Evolutionary conservation across 192 early-diverging fungal genomes (phyloP).

Genomic region (Coemansia reversa): DNA sequence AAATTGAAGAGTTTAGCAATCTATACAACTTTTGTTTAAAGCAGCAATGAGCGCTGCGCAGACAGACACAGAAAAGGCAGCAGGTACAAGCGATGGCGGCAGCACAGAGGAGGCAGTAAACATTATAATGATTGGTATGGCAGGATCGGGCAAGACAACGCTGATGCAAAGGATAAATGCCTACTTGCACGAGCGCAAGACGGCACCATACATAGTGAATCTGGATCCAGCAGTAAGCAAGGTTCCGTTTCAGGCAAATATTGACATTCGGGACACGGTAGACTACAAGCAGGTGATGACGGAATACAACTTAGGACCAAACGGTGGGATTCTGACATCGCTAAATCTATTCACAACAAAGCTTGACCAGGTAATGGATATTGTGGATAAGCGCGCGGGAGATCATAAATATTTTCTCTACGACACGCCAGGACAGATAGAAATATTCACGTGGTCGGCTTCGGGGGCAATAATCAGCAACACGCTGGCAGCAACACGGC

Average conservation of each 20-base stretch:
- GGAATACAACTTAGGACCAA: conserved; percentile 95
- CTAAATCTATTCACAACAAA: conserved; percentile 97
- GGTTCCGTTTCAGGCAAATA: conserved; percentile 91
- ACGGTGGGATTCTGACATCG: conserved; percentile 94
- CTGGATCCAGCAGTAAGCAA: conserved; percentile 88
- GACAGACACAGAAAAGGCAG: neutral
- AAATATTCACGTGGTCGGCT: conserved; percentile 99
- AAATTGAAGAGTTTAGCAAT: neutral
- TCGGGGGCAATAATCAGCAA: conserved; percentile 95
- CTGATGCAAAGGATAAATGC: conserved; percentile 96
- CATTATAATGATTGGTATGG: conserved; percentile 93
- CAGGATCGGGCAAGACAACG: conserved; percentile 93
- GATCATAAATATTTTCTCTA: conserved; percentile 67
- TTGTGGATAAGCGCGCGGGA: conserved; percentile 76
- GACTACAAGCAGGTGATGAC: conserved; percentile 99
- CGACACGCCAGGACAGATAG: conserved; percentile 98
- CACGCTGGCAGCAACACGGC: conserved; percentile 85
- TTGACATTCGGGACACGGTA: conserved; percentile 96
- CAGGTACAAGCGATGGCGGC: neutral
- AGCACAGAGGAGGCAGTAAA: conserved; percentile 29
- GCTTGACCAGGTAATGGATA: conserved; percentile 93
- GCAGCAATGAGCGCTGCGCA: conserved; percentile 4
- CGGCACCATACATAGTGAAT: conserved; percentile 88
- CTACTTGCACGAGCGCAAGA: conserved; percentile 71
- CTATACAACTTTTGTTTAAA: neutral